A percentile compares a stretch with the other conserved stretches of the same genome.
These are phyloP conservation scores for Nematocida sp. DNA, from an alignment of 371 early-diverging fungal species.

Conservation along the genomic window DNA sequence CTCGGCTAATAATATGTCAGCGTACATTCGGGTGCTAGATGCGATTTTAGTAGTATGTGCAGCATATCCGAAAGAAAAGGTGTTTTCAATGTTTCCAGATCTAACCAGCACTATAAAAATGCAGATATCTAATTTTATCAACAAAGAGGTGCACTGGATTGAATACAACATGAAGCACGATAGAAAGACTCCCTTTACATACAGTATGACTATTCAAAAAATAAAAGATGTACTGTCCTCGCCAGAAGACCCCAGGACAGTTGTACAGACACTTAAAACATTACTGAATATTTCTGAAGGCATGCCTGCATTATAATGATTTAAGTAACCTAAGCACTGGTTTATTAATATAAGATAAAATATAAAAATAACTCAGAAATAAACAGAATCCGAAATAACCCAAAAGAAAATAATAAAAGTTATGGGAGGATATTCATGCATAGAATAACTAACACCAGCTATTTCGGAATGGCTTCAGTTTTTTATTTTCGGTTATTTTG, in stretches of 20 bases:
- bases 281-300: not conserved
- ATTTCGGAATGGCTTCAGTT: too few species aligned
- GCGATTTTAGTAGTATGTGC: not conserved
- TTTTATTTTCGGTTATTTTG: too few species aligned
- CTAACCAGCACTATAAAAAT: not conserved
- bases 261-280: not conserved
- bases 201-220: conserved; percentile 1
- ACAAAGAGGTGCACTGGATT: not conserved
- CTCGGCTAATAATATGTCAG: not conserved
- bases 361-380: too few species aligned
- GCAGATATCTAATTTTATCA: not conserved
- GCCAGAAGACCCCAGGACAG: not conserved
- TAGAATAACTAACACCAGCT: too few species aligned
- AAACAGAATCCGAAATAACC: too few species aligned
- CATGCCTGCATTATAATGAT: too few species aligned
- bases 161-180: conserved; percentile 12
- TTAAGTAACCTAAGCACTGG: too few species aligned
- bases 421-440: too few species aligned
- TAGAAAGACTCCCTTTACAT: not conserved
- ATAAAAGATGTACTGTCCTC: not conserved
- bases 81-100: conserved; percentile 10
- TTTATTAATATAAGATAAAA: too few species aligned
- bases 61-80: not conserved
- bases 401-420: too few species aligned
- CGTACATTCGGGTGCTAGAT: conserved; percentile 21